phyloP scores from a whole-genome alignment of 768 basidiomycete species.

The Tricholomella constricta region DNA sequence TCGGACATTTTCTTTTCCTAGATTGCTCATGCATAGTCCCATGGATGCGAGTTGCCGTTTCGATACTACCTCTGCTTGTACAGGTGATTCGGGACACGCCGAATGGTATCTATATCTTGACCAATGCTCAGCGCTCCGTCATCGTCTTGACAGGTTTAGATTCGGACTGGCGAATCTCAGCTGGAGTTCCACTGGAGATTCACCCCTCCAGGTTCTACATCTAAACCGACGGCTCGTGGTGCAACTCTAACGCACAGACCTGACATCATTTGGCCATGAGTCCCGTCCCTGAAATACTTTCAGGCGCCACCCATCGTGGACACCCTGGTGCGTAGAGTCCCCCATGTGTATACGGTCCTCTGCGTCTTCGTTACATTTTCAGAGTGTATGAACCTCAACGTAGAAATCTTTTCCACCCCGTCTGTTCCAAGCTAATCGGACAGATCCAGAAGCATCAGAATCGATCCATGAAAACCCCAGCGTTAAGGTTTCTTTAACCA shows the following conservation, averaged over 20 bases:
- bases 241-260: background rate
- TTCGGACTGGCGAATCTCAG: background rate
- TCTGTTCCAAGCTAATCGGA: slow-evolving; percentile 1
- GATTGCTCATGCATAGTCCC: background rate
- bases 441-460: background rate
- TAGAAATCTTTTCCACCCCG: slow-evolving; percentile 1
- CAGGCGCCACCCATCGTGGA: background rate
- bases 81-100: slow-evolving; percentile 8
- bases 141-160: slow-evolving; percentile 1
- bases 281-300: background rate
- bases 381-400: background rate
- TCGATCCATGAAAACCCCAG: background rate
- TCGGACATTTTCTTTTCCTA: background rate
- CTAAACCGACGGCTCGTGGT: background rate
- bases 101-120: slow-evolving; percentile 1
- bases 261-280: background rate
- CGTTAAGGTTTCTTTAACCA: slow-evolving; percentile 8
- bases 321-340: background rate
- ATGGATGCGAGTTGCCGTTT: background rate
- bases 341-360: slow-evolving; percentile 5
- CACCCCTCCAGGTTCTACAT: slow-evolving; percentile 3
- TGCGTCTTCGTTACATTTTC: background rate
- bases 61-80: background rate
- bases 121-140: slow-evolving; percentile 8
- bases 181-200: background rate